These are phyloP conservation scores for Calonectria fujianensis DNA, from an alignment of 2,329 filamentous ascomycete genomes.

Conservation along the genomic window DNA sequence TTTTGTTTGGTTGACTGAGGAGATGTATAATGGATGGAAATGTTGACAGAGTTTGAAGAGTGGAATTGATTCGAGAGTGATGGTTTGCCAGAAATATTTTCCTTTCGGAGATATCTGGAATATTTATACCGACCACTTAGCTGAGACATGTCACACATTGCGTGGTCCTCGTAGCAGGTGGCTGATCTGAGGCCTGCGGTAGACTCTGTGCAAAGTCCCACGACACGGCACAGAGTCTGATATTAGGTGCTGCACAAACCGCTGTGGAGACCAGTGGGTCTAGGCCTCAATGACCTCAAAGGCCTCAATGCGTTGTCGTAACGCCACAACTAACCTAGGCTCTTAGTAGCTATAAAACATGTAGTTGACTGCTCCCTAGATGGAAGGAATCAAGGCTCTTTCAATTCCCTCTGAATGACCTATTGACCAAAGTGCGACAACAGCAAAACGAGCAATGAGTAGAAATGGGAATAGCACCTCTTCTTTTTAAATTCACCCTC, in stretches of 20 bases:
- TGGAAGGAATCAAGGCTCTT: too few relatives aligned
- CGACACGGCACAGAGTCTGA: not conserved
- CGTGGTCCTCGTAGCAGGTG: not conserved
- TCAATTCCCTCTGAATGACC: too few relatives aligned
- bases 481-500: not conserved
- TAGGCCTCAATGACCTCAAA: too few relatives aligned
- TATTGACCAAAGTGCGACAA: too few relatives aligned
- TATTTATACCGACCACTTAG: not conserved
- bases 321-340: too few relatives aligned
- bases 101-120: not conserved
- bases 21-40: not conserved
- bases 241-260: not conserved
- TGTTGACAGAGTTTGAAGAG: not conserved
- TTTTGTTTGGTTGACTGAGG: not conserved
- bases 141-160: not conserved
- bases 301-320: too few relatives aligned
- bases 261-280: too few relatives aligned
- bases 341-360: too few relatives aligned
- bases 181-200: not conserved
- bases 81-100: not conserved
- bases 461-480: not conserved
- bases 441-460: not conserved
- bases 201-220: not conserved
- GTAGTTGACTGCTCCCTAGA: too few relatives aligned
- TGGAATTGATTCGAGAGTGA: not conserved